These are phyloP conservation scores for Salix viminalis DNA, from an alignment of 345 rosid species.

Conservation along the genomic window DNA sequence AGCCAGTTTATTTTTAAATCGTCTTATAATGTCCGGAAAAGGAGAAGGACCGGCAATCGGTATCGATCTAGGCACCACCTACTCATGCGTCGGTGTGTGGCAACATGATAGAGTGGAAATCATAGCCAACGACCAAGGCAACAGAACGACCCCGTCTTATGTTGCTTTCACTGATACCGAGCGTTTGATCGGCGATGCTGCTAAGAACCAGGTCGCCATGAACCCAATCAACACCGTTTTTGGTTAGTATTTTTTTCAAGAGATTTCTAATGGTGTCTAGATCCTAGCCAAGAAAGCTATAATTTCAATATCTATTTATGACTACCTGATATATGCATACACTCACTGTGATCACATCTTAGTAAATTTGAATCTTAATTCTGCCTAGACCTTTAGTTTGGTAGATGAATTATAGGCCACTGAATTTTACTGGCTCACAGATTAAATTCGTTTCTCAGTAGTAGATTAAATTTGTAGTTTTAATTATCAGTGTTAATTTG, in stretches of 20 bases:
- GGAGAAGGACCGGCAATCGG: constrained; percentile 30
- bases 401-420: background rate
- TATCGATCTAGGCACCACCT: constrained; percentile 30
- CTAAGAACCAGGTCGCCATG: constrained; percentile 38
- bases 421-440: background rate
- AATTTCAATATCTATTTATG: background rate
- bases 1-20: background rate
- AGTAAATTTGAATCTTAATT: background rate
- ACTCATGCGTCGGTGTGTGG: constrained; percentile 34
- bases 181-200: constrained; percentile 34
- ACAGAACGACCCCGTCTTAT: constrained; percentile 33
- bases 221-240: constrained; percentile 34
- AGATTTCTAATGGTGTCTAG: background rate
- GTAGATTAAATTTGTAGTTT: background rate
- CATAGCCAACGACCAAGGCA: constrained; percentile 32
- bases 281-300: background rate
- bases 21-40: constrained; percentile 17
- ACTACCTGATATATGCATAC: background rate
- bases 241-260: constrained; percentile 5
- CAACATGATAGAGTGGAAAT: constrained; percentile 32
- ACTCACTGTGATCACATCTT: background rate
- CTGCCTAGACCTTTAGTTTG: background rate
- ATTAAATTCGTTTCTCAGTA: background rate
- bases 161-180: constrained; percentile 33
- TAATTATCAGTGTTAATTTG: background rate